phyloP scores from a whole-genome alignment of 805 yeast species.

The Saccharomycopsis capsularis region DNA sequence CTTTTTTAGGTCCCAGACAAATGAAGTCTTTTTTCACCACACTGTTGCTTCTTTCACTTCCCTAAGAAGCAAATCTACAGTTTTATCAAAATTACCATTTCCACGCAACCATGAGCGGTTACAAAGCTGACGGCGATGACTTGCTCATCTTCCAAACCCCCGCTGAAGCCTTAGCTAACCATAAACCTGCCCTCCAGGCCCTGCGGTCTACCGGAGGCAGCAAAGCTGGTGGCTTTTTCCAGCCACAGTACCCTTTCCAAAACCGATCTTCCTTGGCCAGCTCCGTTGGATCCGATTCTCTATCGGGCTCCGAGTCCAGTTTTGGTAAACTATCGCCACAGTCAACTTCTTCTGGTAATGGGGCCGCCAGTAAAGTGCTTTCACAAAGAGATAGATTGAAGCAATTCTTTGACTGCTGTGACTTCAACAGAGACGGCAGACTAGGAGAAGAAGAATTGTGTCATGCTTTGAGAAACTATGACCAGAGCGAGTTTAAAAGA shows the following conservation, averaged over 20 bases:
- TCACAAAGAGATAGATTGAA: slow-evolving; percentile 20
- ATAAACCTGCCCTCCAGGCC: slow-evolving; percentile 17
- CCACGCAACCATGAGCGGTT: slow-evolving; percentile 19
- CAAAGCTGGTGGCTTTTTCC: slow-evolving; percentile 13
- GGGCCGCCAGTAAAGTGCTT: slow-evolving; percentile 6
- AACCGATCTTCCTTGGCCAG: slow-evolving; percentile 12
- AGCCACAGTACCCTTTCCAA: slow-evolving; percentile 21
- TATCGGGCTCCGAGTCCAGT: slow-evolving; percentile 17
- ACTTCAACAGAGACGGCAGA: slow-evolving; percentile 22
- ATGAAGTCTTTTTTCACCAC: too few relatives aligned
- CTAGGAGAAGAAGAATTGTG: slow-evolving; percentile 22
- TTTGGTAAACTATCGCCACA: slow-evolving; percentile 19
- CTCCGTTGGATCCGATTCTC: slow-evolving; percentile 19
- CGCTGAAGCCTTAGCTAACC: slow-evolving; percentile 21
- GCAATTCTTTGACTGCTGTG: slow-evolving; percentile 22
- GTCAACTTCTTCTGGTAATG: slow-evolving; percentile 14
- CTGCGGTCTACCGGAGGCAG: slow-evolving; percentile 18
- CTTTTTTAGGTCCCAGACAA: too few relatives aligned
- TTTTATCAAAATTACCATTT: too few relatives aligned
- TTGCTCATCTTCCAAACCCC: slow-evolving; percentile 22
- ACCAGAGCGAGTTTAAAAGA: slow-evolving; percentile 21
- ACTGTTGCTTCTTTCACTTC: too few relatives aligned
- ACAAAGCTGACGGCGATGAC: slow-evolving; percentile 22
- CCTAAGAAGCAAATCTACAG: too few relatives aligned
- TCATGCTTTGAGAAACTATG: slow-evolving; percentile 22